Base-by-base conservation (phyloP, 768 basidiomycete species). In the Tricholoma hemisulphureum region DNA sequence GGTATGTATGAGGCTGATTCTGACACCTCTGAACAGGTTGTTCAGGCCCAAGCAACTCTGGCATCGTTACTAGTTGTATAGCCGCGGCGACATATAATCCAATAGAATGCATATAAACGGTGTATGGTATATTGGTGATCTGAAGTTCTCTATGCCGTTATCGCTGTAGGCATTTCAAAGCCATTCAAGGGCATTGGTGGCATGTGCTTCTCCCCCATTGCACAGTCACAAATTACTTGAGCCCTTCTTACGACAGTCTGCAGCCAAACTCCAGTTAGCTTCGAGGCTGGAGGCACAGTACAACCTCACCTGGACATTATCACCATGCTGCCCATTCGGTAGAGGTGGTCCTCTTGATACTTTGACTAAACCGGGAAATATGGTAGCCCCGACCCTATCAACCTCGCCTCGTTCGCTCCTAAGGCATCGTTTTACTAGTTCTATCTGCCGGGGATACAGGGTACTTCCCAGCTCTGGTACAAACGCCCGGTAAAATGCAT, bases 341-440 rank as follows among this genome's bases (percentile, higher is more conserved):
- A 69, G 65, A 7, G 65, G 51, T 0, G 73, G 62, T 1, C 73
- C 78, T 58, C 76, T 77, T 1, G 83, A 82, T 13, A 93, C 86
- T 72, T 94, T 95, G 53, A 93, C 93, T 26, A 94, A 77, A 2
- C 93, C 93, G 2, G 92, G 92, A 69, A 95, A 95, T 61, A 94
- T 84, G 0, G 91, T 91, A 4, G 90, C 85, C 10, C 93, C 93
- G 3, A 94, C 91, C 10, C 81, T 76, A 64, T 93, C 91, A 2
- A 75, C 66, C 50, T 93, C 88, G 6, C 89, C 87, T 29, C 80
- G 71, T 70, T 94, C 93, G 61, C 85, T 89, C 64, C 78, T 85
- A 63, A 89, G 67, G 73, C 93, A 95, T 26, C 92, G 77, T 69
- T 92, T 91, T 45, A 93, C 84, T 41, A 94, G 83, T 68, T 95